Evolutionary conservation across 2,329 filamentous ascomycete species (phyloP), one percentile per base, ranked within the genome.

Genomic region (Aureobasidium musti): DNA sequence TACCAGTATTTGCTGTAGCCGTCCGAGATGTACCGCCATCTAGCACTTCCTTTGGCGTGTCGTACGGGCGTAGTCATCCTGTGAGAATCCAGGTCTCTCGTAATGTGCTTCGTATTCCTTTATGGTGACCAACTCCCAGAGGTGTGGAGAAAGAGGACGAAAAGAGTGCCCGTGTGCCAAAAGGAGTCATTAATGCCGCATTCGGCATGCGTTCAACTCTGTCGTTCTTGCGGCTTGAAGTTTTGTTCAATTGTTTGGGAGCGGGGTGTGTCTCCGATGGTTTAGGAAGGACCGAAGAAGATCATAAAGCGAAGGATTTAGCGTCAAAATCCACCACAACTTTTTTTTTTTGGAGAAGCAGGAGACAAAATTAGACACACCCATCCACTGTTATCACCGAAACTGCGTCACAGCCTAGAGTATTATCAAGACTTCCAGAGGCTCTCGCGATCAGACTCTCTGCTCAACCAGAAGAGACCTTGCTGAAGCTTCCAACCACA

Each of bases 1-100:
- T 45, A 59, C 56, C 56, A 59, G 11, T 45, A 59, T n/a, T 14
- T 30, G 23, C 11, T 59, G 39, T 59, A 59, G 14, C 56, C 56
- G 33, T 21, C 23, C 39, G 26, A n/a, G 17, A 59, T 59, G 41
- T 45, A 45, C 14, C 37, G 37, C 56, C 56, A 59, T 30, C 56
- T 35, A 11, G 37, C 56, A 21, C 7, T 45, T 6, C 47, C 47
- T 26, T 50, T 50, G 47, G 23, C 47, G 23, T 30, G 14, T 50
- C 23, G 26, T 10, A 28, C 10, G 5, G 47, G 26, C 26, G 47
- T 30, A 50, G 23, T 30, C 47, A 50, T 50, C 11, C 23, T 50
- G 50, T 26, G 28, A 35, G 50, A 35, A 35, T 19, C 26, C 47
- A 50, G 13, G 26, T 30, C 47, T 6, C 23, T 26, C 26, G 14